Evolutionary conservation across 805 yeast species (phyloP), one percentile per base, ranked within the genome.

Genomic region (Spencermartinsiella europaea): DNA sequence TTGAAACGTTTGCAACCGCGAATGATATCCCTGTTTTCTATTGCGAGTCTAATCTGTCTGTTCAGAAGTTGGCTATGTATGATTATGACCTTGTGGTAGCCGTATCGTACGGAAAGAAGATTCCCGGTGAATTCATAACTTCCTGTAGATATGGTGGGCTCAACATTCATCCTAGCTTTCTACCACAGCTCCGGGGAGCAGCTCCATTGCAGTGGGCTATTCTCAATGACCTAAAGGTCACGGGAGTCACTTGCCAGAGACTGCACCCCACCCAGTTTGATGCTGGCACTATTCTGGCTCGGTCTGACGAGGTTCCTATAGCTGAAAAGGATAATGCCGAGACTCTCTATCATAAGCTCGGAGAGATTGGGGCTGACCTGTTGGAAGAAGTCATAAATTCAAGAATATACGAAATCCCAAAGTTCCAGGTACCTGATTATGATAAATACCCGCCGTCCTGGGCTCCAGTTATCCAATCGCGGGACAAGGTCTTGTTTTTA

Each of bases 191-290:
- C 55, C 76, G 88, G 2, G 99, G 99, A 0, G 81, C 97, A 0
- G 83, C 96, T 1, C 99, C 99, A 0, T 66, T 93, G 3, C 98
- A 91, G 51, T 73, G 79, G 49, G 81, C 96, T 0, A 64, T 93
- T 10, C 62, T 90, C 57, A 77, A 84, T 49, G 72, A 72, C 35
- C 89, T 83, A 53, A 31, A 51, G 0, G 48, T 40, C 15, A 83
- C 97, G 0, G 99, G 98, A 0, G 95, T 88, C 15, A 78, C 96
- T 0, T 76, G 93, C 0, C 99, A 93, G 62, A 86, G 96, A 0
- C 65, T 93, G 20, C 96, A 93, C 59, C 96, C 97, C 0, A 74
- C 83, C 0, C 75, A 80, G 60, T 93, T 93, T 58, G 99, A 93
- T 56, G 71, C 69, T 28, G 99, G 99, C 1, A 69, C 72, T 1